Evolutionary conservation across 2,329 filamentous ascomycete species (phyloP).

Genomic region (Chalara sp.): DNA sequence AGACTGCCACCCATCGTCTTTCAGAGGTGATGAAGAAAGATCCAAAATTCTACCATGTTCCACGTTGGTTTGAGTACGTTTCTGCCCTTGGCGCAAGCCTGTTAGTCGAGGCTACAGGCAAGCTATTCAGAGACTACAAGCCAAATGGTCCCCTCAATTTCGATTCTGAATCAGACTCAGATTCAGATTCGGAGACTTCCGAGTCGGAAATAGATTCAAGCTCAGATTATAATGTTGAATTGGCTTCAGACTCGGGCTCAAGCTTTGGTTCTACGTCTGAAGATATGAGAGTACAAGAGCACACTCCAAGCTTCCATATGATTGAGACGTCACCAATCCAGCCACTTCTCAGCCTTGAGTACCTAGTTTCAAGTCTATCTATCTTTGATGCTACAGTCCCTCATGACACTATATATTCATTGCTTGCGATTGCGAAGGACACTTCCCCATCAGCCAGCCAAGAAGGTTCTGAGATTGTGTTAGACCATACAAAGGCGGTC

Average conservation of each 20-base stretch:
- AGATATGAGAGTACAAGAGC: too few species aligned
- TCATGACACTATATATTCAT: too few species aligned
- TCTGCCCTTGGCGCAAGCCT: constrained; percentile 29
- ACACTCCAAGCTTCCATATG: too few species aligned
- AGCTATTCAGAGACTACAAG: constrained; percentile 24
- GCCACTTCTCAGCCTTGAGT: too few species aligned
- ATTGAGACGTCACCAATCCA: too few species aligned
- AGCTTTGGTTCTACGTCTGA: too few species aligned
- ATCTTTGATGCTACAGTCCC: too few species aligned
- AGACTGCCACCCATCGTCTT: constrained; percentile 29
- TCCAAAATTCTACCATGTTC: constrained; percentile 17
- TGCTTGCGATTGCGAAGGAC: too few species aligned
- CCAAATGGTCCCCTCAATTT: not conserved
- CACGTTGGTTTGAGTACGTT: constrained; percentile 29
- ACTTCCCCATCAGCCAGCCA: too few species aligned
- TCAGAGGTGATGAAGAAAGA: constrained; percentile 31
- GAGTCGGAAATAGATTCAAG: constrained; percentile 30
- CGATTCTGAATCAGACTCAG: not conserved
- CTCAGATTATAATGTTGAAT: constrained; percentile 2
- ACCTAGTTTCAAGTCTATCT: too few species aligned
- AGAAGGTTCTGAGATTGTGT: too few species aligned
- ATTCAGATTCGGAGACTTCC: constrained; percentile 14
- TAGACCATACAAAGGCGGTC: constrained; percentile 27
- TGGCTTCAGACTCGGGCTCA: too few species aligned
- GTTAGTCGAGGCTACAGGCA: constrained; percentile 29